Evolutionary conservation across 345 rosid genomes (phyloP).

Genomic region (Populus nigra): DNA sequence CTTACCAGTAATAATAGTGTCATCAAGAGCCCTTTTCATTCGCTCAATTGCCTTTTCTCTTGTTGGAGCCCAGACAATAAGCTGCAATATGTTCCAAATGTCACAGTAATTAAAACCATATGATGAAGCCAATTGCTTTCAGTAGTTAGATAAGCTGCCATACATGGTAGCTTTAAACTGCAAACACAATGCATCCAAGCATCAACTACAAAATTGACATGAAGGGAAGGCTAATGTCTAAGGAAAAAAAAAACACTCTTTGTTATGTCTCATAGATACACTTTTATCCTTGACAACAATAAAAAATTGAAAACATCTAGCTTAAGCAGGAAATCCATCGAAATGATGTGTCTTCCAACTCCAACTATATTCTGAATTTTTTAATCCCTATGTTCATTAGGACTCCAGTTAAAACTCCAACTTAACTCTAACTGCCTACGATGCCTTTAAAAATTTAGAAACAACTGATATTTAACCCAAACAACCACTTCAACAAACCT

Average conservation of each 20-base stretch:
- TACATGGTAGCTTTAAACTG: neutral
- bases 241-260: neutral
- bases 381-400: neutral
- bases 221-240: neutral
- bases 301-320: neutral
- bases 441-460: neutral
- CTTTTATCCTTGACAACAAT: neutral
- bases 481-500: neutral
- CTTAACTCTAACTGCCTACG: neutral
- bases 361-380: neutral
- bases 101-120: conserved; percentile 12
- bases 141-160: neutral
- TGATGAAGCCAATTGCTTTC: conserved; percentile 6
- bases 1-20: conserved; percentile 85
- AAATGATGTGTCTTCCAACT: neutral
- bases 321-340: neutral
- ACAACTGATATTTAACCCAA: neutral
- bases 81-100: conserved; percentile 43
- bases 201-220: neutral
- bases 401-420: neutral
- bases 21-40: conserved; percentile 96
- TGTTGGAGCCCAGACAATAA: conserved; percentile 97
- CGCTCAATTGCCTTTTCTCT: conserved; percentile 96
- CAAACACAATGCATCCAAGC: neutral
- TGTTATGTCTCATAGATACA: neutral